A percentile compares a stretch with the other conserved stretches of the same genome.
phyloP scores from a whole-genome alignment of 192 early-diverging fungal genomes.

The Backusella tarrabulga region DNA sequence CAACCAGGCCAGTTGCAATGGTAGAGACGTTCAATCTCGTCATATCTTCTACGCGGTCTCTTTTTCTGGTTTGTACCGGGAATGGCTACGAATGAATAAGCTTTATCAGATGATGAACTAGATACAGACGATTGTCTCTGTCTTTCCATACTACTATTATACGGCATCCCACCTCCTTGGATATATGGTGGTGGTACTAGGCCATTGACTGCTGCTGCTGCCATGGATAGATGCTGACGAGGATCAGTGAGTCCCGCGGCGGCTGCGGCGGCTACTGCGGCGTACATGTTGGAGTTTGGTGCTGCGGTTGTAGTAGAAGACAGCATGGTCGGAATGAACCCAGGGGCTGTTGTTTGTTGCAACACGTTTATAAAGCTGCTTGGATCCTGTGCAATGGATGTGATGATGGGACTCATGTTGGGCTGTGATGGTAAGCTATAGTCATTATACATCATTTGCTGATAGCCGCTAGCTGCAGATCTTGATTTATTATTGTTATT shows the following conservation, averaged over 20 bases:
- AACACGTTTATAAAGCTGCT: background rate
- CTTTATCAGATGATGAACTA: constrained; percentile 16
- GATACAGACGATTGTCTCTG: constrained; percentile 13
- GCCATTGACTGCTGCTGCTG: background rate
- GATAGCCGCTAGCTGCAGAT: background rate
- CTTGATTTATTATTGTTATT: no score
- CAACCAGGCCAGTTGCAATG: constrained; percentile 53
- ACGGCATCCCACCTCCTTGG: background rate
- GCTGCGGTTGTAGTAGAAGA: background rate
- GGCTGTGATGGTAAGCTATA: background rate
- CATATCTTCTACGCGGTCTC: constrained; percentile 53
- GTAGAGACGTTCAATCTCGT: constrained; percentile 62
- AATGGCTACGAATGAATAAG: constrained; percentile 45
- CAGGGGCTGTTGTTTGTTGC: background rate
- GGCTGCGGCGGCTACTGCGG: background rate
- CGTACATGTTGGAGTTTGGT: background rate
- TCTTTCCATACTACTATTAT: background rate
- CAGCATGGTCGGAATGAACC: background rate
- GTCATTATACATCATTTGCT: background rate
- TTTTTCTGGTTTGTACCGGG: constrained; percentile 56
- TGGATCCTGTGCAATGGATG: background rate
- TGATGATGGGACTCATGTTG: background rate
- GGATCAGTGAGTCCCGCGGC: background rate
- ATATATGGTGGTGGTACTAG: background rate
- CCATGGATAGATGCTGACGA: background rate